Base-by-base conservation (phyloP, 768 basidiomycete species). In the Phanerochaete sordida region DNA sequence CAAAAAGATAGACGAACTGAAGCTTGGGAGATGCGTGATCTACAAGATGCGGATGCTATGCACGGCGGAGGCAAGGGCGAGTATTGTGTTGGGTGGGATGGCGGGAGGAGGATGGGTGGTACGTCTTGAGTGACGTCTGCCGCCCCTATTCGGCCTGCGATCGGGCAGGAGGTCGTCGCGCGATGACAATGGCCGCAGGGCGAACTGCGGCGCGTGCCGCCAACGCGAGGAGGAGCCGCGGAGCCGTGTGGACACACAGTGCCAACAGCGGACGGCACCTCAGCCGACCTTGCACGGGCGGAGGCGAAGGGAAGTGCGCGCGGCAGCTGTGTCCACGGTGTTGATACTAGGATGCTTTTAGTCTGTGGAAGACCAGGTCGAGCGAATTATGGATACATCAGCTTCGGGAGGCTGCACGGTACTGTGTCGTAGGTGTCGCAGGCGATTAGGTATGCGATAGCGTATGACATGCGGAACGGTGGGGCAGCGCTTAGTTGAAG, bases 401-500 rank as follows among this genome's bases (percentile, higher is more conserved):
- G 50, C 50, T 30, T 51, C n/a, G 31, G 28, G 31, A 33, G 13
- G n/a, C 28, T 16, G 28, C 13, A 49, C 48, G 16, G 24, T 23
- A 12, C 24, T 21, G 27, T 51, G 28, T n/a, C n/a, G 50, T 28
- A 16, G 23, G 48, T 16, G 24, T 50, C 48, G 26, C 48, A 31
- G 2, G n/a, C 27, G 5, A 51, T 51, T 51, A 51, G 50, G 31
- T 4, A 23, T 51, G 31, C 31, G 19, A n/a, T 51, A 51, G 50
- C 50, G 30, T 51, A 51, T 43, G 50, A 19, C 27, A 21, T 31
- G 50, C 50, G 50, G 48, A 51, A 1, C 3, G 16, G 9, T 21
- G 50, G 30, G 30, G 50, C 12, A 33, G 50, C 13, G 35, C 39
- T 81, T 74, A 92, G 69, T 91, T 90, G 79, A 94, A 94, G 51